Base-by-base conservation (phyloP, 1,139 yeast genomes). In the Pichia sorboxylosa region DNA sequence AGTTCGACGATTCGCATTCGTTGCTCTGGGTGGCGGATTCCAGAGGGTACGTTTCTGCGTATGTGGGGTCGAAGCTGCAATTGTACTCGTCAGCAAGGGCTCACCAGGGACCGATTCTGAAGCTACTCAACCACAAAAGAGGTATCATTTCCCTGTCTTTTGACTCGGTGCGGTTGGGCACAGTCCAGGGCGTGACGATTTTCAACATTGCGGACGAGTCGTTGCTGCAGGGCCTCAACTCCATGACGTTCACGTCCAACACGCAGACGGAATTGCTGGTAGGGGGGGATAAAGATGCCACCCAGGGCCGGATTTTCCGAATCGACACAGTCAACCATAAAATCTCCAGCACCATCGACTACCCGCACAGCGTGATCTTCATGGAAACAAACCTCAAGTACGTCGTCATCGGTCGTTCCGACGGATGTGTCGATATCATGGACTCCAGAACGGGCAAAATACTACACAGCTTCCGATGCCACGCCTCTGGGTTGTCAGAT, bases 1-100 rank as follows among this genome's bases (percentile, higher is more conserved):
- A 60, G 17, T 85, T 85, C 53, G 97, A 90, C 55, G 67, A 67
- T 29, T 59, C 67, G 16, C 71, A 76, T 38, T 90, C 85, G 46
- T 59, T 87, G 28, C 52, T 87, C 4, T 90, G 97, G 97, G 65
- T 78, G 4, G 95, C 94, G n/a, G 90, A 81, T 50, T 59, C 66
- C 9, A 54, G 51, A 24, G 61, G 61, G 6, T 54, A 50, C 30
- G 29, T 57, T 3, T 43, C 47, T 16, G 47, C 57, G 6, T 51
- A 51, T 30, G 41, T 47, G 16, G 54, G 63, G 29, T 36, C 49
- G 35, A 33, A 44, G 38, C 37, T 68, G 33, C 58, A 55, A 31
- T 65, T 71, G 3, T 72, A 72, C 44, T 62, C 73, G 5, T 57
- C 73, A 29, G 74, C 69, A 47, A 61, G 61, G 35, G 69, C 77